Evolutionary conservation across 768 basidiomycete genomes (phyloP).

Genomic region (Pulveroboletus sp.): DNA sequence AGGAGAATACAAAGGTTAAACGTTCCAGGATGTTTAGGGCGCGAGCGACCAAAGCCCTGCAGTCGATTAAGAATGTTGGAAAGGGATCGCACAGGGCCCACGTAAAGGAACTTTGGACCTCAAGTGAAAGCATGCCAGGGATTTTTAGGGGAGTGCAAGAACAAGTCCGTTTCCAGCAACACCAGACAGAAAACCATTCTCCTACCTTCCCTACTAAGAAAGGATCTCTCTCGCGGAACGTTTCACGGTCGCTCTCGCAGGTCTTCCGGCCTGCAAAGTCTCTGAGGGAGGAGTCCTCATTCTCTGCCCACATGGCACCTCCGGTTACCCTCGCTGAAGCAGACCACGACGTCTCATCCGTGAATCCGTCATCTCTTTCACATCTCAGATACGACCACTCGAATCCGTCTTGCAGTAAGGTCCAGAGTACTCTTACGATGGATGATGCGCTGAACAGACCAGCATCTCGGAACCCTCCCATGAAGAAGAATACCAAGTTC

Average conservation of each 20-base stretch:
- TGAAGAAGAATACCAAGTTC: conserved; percentile 25
- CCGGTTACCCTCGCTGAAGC: conserved; percentile 21
- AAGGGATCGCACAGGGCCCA: conserved; percentile 34
- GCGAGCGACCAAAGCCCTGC: conserved; percentile 45
- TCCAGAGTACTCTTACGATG: conserved; percentile 5
- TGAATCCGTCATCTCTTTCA: conserved; percentile 9
- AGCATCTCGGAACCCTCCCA: conserved; percentile 34
- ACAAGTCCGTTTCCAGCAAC: conserved; percentile 15
- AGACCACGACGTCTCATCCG: neutral
- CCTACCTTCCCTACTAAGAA: conserved; percentile 20
- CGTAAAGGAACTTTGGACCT: conserved; percentile 36
- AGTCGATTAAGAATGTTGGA: conserved; percentile 42
- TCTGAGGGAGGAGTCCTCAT: conserved; percentile 27
- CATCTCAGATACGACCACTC: conserved; percentile 22
- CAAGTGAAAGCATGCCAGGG: conserved; percentile 24
- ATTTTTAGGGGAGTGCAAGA: conserved; percentile 26
- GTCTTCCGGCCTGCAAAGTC: conserved; percentile 20
- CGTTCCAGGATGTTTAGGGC: conserved; percentile 40
- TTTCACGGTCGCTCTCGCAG: conserved; percentile 32
- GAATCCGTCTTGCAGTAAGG: conserved; percentile 17
- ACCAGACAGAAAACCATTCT: conserved; percentile 9
- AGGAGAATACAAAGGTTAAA: conserved; percentile 25
- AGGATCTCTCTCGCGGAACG: conserved; percentile 23
- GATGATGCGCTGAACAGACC: conserved; percentile 20
- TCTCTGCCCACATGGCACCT: conserved; percentile 20